These are phyloP conservation scores for Paxillus ammoniavirescens DNA, from an alignment of 768 basidiomycete species.

Conservation along the genomic window DNA sequence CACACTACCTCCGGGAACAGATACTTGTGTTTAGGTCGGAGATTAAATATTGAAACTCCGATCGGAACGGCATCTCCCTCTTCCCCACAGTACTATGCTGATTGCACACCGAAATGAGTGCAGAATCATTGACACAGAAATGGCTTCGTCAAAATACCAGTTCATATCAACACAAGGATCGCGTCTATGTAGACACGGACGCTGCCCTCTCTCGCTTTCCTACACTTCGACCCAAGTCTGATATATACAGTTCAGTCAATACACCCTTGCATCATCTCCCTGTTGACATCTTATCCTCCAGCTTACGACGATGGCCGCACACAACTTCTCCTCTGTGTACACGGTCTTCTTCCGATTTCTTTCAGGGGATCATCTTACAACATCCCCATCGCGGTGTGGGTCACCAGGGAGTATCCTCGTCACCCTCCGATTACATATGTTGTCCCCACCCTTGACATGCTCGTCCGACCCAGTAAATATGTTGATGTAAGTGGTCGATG, in stretches of 20 bases:
- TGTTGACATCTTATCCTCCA: slow-evolving; percentile 30
- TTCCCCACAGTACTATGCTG: background rate
- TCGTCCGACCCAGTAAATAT: slow-evolving; percentile 70
- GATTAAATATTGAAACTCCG: slow-evolving; percentile 3
- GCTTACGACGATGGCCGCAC: slow-evolving; percentile 94
- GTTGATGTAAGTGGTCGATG: slow-evolving; percentile 83
- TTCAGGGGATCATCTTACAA: slow-evolving; percentile 81
- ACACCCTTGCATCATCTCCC: slow-evolving; percentile 10
- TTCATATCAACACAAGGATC: slow-evolving; percentile 53
- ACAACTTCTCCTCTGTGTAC: slow-evolving; percentile 85
- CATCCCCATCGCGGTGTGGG: slow-evolving; percentile 89
- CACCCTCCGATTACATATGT: slow-evolving; percentile 87
- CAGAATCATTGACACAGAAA: slow-evolving; percentile 38
- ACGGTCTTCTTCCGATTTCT: slow-evolving; percentile 87
- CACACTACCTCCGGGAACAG: no score
- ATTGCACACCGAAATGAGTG: slow-evolving; percentile 23
- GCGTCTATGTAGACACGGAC: slow-evolving; percentile 65
- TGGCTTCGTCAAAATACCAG: slow-evolving; percentile 70
- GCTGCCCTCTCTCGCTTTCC: slow-evolving; percentile 50
- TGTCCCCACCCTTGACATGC: slow-evolving; percentile 88
- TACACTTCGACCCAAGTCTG: slow-evolving; percentile 73
- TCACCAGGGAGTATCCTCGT: slow-evolving; percentile 81
- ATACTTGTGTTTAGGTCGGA: background rate
- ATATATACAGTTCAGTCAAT: slow-evolving; percentile 63
- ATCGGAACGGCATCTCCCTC: background rate